phyloP scores from a whole-genome alignment of 169 alveolate species.

The Toxoplasma gondii region DNA sequence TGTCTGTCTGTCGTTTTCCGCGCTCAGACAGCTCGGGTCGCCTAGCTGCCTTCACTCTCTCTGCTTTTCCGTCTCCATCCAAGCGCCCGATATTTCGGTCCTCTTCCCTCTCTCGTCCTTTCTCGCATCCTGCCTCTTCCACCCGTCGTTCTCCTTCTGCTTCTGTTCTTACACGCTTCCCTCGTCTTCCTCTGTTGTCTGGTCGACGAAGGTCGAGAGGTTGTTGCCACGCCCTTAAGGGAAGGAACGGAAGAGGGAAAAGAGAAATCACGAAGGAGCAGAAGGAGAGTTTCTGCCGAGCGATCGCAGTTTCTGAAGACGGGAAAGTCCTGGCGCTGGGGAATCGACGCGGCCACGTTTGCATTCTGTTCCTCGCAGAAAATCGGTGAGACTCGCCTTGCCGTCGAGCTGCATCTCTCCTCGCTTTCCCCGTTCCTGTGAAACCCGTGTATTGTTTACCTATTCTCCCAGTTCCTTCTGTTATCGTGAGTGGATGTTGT shows the following conservation, averaged over 20 bases:
- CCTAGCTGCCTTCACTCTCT: neutral
- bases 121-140: neutral
- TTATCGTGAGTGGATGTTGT: neutral
- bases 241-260: too few species aligned
- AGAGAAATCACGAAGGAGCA: neutral
- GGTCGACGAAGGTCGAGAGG: neutral
- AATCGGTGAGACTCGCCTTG: neutral
- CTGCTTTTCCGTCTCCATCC: neutral
- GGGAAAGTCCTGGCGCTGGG: slow-evolving; percentile 5
- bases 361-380: neutral
- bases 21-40: neutral
- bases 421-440: neutral
- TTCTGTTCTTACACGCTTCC: neutral
- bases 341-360: neutral
- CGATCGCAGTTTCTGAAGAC: neutral
- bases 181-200: neutral
- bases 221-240: neutral
- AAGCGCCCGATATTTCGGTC: too few species aligned
- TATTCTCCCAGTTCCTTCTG: neutral
- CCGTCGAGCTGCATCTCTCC: neutral
- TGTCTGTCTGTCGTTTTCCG: neutral
- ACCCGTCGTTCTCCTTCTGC: neutral
- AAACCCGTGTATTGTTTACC: neutral
- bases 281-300: neutral
- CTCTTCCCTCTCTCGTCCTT: neutral